phyloP scores from a whole-genome alignment of 257 asterid genomes.

The Marsdenia floribunda region DNA sequence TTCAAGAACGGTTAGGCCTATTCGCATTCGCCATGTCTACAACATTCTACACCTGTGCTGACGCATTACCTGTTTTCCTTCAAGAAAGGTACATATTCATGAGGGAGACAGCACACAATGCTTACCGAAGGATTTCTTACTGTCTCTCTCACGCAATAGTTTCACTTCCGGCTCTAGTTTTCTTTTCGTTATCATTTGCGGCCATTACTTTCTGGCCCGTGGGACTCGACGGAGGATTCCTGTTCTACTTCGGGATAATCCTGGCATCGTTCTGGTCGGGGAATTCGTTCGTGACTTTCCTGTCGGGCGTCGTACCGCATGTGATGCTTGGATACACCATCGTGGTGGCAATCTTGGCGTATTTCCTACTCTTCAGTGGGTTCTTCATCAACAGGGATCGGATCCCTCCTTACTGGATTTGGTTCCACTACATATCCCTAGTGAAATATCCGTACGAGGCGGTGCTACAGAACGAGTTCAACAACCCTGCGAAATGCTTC shows the following conservation, averaged over 20 bases:
- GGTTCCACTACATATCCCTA: conserved; percentile 76
- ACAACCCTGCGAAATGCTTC: conserved; percentile 56
- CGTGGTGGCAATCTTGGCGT: conserved; percentile 63
- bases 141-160: conserved; percentile 33
- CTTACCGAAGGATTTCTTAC: conserved; percentile 33
- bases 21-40: conserved; percentile 42
- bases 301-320: conserved; percentile 71
- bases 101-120: conserved; percentile 45
- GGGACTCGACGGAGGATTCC: conserved; percentile 32
- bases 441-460: conserved; percentile 84
- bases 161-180: conserved; percentile 27
- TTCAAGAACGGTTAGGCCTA: conserved; percentile 32
- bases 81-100: conserved; percentile 40
- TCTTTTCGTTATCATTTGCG: conserved; percentile 29
- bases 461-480: conserved; percentile 61
- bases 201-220: conserved; percentile 37
- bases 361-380: conserved; percentile 69
- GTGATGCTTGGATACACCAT: conserved; percentile 81
- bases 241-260: conserved; percentile 49
- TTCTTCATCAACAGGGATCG: conserved; percentile 74
- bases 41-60: conserved; percentile 38
- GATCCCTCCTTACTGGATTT: conserved; percentile 76
- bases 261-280: conserved; percentile 84
- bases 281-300: conserved; percentile 67
- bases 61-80: conserved; percentile 34